A percentile compares a stretch with the other conserved stretches of the same genome.
Conservation (phyloP, 768 basidiomycete genomes). For the Serpula lacrymans region DNA sequence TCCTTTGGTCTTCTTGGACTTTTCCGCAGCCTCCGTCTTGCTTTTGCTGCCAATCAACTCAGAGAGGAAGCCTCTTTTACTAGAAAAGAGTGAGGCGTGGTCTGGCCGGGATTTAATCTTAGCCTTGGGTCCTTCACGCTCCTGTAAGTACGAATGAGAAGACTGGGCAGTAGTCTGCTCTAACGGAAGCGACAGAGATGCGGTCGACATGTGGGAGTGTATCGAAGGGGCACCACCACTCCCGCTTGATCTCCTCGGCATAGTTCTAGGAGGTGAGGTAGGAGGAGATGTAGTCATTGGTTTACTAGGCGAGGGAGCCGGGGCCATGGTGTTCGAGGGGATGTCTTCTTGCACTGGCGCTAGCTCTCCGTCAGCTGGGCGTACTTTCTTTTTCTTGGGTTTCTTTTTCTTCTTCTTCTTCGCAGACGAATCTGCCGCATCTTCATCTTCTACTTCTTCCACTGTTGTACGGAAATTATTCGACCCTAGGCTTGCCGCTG, state of each 20-base stretch:
- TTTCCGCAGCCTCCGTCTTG: conserved; percentile 34
- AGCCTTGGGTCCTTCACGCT: conserved; percentile 46
- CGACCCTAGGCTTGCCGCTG: conserved; percentile 26
- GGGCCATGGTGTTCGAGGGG: too few species aligned
- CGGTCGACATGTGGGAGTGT: conserved; percentile 32
- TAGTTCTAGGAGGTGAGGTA: conserved; percentile 22
- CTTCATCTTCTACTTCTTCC: conserved; percentile 76
- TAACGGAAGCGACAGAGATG: conserved; percentile 41
- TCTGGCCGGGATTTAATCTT: conserved; percentile 73
- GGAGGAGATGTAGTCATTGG: conserved; percentile 14
- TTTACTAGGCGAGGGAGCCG: conserved; percentile 14
- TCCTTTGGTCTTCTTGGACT: conserved; percentile 31
- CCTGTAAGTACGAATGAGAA: conserved; percentile 64
- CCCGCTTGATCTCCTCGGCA: conserved; percentile 8
- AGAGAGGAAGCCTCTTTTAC: conserved; percentile 46
- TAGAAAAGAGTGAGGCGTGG: conserved; percentile 48
- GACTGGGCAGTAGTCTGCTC: conserved; percentile 61
- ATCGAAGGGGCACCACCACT: conserved; percentile 16
- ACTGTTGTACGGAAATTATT: conserved; percentile 44
- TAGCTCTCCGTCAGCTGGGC: conserved; percentile 8
- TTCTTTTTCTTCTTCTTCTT: conserved; percentile 78
- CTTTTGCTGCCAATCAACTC: conserved; percentile 39
- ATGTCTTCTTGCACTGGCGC: conserved; percentile 21
- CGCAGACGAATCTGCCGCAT: conserved; percentile 32
- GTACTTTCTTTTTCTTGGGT: conserved; percentile 64